Evolutionary conservation across 495 filamentous ascomycete genomes (phyloP).

Genomic region (Sphaerosporella brunnea): DNA sequence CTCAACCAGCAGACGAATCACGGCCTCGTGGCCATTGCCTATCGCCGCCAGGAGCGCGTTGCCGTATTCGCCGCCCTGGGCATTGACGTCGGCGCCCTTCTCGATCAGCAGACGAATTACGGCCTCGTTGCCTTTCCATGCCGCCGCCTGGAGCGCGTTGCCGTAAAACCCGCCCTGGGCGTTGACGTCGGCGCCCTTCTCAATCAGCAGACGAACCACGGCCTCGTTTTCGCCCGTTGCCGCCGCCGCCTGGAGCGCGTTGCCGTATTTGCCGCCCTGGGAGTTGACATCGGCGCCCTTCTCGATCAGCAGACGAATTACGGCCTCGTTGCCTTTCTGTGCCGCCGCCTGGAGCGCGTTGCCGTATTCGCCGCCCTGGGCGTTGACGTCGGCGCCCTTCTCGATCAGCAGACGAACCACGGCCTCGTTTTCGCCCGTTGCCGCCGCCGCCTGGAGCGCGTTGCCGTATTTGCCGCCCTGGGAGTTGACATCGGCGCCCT

Average conservation of each 20-base stretch:
- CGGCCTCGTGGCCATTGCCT: too few relatives aligned
- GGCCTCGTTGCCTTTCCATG: too few relatives aligned
- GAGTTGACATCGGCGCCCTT: conserved; percentile 5
- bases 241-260: conserved; percentile 8
- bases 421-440: neutral
- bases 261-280: neutral
- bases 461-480: conserved; percentile 1
- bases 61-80: too few relatives aligned
- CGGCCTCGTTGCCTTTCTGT: neutral
- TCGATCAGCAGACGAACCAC: neutral
- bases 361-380: neutral
- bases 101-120: too few relatives aligned
- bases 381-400: neutral
- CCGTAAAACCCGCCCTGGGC: neutral
- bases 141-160: too few relatives aligned
- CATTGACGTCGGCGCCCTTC: too few relatives aligned
- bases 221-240: neutral
- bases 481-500: neutral
- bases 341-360: conserved; percentile 8
- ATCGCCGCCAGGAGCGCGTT: neutral
- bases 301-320: conserved; percentile 6
- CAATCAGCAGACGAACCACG: conserved; percentile 6
- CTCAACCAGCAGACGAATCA: conserved; percentile 1
- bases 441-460: neutral
- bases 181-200: conserved; percentile 5